Conservation (phyloP, 1,284 basidiomycete genomes). For the Marasmius fiardii region DNA sequence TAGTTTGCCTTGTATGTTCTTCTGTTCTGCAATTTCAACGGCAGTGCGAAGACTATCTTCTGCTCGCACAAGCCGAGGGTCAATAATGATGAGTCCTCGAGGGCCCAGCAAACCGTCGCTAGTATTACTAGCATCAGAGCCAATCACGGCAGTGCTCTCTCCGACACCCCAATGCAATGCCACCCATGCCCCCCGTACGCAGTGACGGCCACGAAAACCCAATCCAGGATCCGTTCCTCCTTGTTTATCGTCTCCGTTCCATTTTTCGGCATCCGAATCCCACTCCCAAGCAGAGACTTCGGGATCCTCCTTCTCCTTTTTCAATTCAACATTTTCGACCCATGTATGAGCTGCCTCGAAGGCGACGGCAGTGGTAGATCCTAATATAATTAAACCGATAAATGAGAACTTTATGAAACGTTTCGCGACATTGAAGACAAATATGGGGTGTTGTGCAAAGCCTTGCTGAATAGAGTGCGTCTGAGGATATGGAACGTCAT, state of each 20-base stretch:
- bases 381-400: constrained; percentile 25
- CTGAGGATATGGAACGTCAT: constrained; percentile 7
- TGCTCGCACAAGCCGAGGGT: constrained; percentile 50
- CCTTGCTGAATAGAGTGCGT: constrained; percentile 23
- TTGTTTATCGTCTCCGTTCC: constrained; percentile 59
- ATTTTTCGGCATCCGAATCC: constrained; percentile 66
- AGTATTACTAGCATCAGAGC: constrained; percentile 31
- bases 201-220: constrained; percentile 63
- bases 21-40: constrained; percentile 43
- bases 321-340: constrained; percentile 64
- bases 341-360: constrained; percentile 60
- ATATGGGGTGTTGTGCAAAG: constrained; percentile 28
- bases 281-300: constrained; percentile 67
- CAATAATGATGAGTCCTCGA: constrained; percentile 41
- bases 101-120: constrained; percentile 31
- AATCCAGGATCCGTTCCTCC: constrained; percentile 77
- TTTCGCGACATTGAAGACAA: constrained; percentile 28
- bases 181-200: constrained; percentile 76
- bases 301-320: constrained; percentile 43
- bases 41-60: constrained; percentile 54
- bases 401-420: constrained; percentile 31
- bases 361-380: constrained; percentile 21
- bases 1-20: constrained; percentile 31
- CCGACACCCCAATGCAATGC: constrained; percentile 70
- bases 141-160: constrained; percentile 33